Conservation (phyloP, 495 filamentous ascomycete genomes). For the Annulohypoxylon bovei region DNA sequence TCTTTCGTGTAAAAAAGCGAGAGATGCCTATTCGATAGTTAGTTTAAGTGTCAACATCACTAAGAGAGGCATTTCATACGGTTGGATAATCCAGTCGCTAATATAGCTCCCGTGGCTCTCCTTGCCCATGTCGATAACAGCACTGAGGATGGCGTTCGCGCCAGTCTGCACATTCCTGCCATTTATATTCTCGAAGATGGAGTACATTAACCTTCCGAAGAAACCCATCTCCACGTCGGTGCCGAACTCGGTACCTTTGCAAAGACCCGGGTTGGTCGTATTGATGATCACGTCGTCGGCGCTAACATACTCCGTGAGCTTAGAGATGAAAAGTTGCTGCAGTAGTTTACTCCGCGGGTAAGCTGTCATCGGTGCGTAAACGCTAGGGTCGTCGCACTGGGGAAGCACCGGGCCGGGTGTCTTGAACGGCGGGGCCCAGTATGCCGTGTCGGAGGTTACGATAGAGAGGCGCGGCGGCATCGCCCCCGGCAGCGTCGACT, state of each 20-base stretch:
- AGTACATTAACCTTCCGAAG: constrained; percentile 23
- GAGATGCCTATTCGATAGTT: constrained; percentile 25
- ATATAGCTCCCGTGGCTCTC: constrained; percentile 58
- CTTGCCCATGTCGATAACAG: constrained; percentile 50
- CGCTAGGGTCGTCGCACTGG: constrained; percentile 47
- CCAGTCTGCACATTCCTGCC: constrained; percentile 48
- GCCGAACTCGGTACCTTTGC: constrained; percentile 49
- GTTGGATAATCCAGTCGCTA: constrained; percentile 54
- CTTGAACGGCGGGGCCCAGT: constrained; percentile 41
- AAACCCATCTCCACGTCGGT: constrained; percentile 30
- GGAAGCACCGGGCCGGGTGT: constrained; percentile 49
- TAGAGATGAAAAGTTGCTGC: constrained; percentile 50
- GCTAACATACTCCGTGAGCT: constrained; percentile 52
- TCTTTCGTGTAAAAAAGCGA: constrained; percentile 49
- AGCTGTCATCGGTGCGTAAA: constrained; percentile 36
- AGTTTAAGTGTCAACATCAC: neutral
- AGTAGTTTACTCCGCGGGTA: constrained; percentile 57
- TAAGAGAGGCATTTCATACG: constrained; percentile 40
- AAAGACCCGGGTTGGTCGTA: constrained; percentile 56
- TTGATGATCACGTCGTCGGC: constrained; percentile 59
- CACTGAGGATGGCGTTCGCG: constrained; percentile 54
- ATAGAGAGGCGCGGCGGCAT: constrained; percentile 51
- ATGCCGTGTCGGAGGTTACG: constrained; percentile 51
- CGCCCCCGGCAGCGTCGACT: constrained; percentile 6
- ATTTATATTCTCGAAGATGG: constrained; percentile 36